A percentile compares a stretch with the other conserved stretches of the same genome.
phyloP scores from a whole-genome alignment of 192 early-diverging fungal species.

The Coemansia sp. region DNA sequence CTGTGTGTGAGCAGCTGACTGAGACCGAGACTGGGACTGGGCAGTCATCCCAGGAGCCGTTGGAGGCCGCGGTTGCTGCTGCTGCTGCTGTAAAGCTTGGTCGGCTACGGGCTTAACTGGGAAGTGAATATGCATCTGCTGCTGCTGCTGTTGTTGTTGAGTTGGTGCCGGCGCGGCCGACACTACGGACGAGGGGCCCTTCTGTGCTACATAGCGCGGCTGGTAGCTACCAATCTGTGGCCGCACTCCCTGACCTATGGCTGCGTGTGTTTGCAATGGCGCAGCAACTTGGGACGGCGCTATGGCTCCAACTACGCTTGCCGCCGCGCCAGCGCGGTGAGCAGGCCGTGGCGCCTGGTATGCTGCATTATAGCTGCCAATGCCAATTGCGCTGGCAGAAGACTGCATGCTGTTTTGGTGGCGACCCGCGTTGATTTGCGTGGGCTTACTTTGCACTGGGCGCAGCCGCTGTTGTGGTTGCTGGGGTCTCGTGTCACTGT shows the following conservation, averaged over 20 bases:
- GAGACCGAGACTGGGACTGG: slow-evolving; percentile 17
- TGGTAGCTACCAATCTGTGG: slow-evolving; percentile 50
- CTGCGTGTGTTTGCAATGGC: slow-evolving; percentile 24
- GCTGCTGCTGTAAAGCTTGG: slow-evolving; percentile 6
- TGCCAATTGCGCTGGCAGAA: slow-evolving; percentile 51
- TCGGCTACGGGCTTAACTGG: slow-evolving; percentile 13
- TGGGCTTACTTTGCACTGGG: slow-evolving; percentile 21
- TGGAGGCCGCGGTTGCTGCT: slow-evolving; percentile 18
- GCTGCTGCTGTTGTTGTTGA: slow-evolving; percentile 12
- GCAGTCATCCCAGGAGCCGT: neutral
- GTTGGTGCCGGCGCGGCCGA: slow-evolving; percentile 39
- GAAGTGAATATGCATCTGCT: slow-evolving; percentile 21
- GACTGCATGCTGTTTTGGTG: slow-evolving; percentile 32
- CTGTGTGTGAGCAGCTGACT: slow-evolving; percentile 24
- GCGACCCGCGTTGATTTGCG: slow-evolving; percentile 24
- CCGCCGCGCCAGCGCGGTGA: slow-evolving; percentile 41
- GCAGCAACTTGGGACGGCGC: slow-evolving; percentile 28
- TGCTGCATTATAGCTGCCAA: slow-evolving; percentile 40
- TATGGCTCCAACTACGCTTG: slow-evolving; percentile 37
- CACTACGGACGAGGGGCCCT: slow-evolving; percentile 48
- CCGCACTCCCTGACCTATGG: slow-evolving; percentile 30
- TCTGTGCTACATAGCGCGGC: slow-evolving; percentile 43
- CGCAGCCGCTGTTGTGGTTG: slow-evolving; percentile 19
- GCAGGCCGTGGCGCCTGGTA: slow-evolving; percentile 33
- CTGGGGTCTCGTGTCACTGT: slow-evolving; percentile 16